A percentile compares a stretch with the other conserved stretches of the same genome.
phyloP scores from a whole-genome alignment of 306 rosid genomes.

The Amphicarpaea edgeworthii region DNA sequence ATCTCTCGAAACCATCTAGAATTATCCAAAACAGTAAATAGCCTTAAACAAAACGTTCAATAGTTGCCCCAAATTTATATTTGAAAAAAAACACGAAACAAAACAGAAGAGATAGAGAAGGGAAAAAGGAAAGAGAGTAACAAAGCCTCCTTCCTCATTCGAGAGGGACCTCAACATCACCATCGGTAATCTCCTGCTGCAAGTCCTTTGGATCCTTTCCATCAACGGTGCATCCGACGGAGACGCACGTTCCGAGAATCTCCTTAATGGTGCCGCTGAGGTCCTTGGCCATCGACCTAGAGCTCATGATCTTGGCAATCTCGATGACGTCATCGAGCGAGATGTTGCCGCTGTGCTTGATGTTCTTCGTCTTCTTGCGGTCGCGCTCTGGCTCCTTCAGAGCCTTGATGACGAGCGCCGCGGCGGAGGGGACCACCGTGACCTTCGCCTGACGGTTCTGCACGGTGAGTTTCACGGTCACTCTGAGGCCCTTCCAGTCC shows the following conservation, averaged over 20 bases:
- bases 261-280: slow-evolving; percentile 78
- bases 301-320: slow-evolving; percentile 79
- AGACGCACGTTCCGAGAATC: slow-evolving; percentile 86
- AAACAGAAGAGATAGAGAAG: background rate
- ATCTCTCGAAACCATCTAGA: slow-evolving; percentile 50
- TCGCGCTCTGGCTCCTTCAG: slow-evolving; percentile 92
- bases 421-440: slow-evolving; percentile 90
- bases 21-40: slow-evolving; percentile 44
- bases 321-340: slow-evolving; percentile 90
- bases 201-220: slow-evolving; percentile 88
- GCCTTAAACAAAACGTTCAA: slow-evolving; percentile 40
- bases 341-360: slow-evolving; percentile 84
- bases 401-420: slow-evolving; percentile 88
- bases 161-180: slow-evolving; percentile 81
- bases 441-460: slow-evolving; percentile 97
- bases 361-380: slow-evolving; percentile 81
- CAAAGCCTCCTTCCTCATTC: slow-evolving; percentile 58
- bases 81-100: slow-evolving; percentile 25
- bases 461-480: slow-evolving; percentile 90
- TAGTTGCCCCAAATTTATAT: slow-evolving; percentile 46
- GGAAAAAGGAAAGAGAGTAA: background rate
- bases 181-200: slow-evolving; percentile 83
- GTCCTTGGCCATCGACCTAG: slow-evolving; percentile 91
- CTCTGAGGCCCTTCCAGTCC: slow-evolving; percentile 94
- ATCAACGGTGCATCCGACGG: slow-evolving; percentile 91